phyloP scores from a whole-genome alignment of 441 rosid species.

The Jatropha multifida region DNA sequence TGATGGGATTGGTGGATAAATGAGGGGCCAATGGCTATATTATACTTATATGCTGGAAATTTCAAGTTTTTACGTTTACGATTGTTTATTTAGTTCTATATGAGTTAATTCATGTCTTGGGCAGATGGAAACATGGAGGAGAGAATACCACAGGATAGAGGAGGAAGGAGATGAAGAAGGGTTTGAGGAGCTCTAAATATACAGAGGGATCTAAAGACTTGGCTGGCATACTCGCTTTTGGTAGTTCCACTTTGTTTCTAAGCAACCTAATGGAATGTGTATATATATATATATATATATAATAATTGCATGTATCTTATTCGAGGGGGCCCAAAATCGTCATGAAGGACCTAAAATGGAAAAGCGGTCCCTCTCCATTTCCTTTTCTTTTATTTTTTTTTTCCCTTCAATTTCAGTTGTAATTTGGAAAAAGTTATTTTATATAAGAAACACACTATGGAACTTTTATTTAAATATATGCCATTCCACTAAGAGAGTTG shows the following conservation, averaged over 20 bases:
- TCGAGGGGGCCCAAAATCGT: neutral
- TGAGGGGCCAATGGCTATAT: neutral
- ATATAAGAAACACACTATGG: neutral
- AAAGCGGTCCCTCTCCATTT: neutral
- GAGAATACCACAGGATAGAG: conserved; percentile 67
- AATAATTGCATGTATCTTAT: neutral
- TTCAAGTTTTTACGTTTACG: neutral
- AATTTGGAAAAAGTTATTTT: neutral
- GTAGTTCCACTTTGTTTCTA: neutral
- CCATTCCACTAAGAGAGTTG: no score
- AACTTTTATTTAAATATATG: neutral
- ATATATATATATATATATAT: neutral
- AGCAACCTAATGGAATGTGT: neutral
- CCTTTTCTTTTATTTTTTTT: neutral
- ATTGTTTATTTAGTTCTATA: no score
- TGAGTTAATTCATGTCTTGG: neutral
- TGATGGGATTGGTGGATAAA: conserved; percentile 6
- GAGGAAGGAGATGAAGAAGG: conserved; percentile 96
- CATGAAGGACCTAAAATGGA: neutral
- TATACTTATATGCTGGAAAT: neutral
- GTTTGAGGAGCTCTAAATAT: conserved; percentile 69
- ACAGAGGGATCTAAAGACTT: neutral
- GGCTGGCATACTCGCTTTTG: neutral
- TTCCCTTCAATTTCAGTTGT: neutral
- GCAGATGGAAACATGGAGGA: conserved; percentile 87